Conservation (phyloP, 805 yeast genomes). For the Dipodascus albidus region DNA sequence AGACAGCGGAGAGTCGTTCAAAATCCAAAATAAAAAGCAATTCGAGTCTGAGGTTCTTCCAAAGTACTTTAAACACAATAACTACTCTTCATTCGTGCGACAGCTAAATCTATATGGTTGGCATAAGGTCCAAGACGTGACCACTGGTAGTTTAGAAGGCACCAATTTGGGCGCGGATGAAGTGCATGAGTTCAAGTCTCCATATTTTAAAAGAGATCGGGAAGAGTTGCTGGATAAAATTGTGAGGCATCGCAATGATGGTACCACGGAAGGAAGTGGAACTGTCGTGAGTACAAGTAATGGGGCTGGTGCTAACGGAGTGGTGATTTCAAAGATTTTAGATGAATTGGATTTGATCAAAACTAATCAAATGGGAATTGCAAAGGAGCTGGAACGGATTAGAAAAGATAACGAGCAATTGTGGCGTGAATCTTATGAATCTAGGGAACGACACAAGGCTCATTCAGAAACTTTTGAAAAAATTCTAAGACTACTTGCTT, state of each 20-base stretch:
- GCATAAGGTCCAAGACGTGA: constrained; percentile 95
- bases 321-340: constrained; percentile 38
- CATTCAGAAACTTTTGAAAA: constrained; percentile 85
- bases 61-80: constrained; percentile 86
- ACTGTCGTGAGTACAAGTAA: constrained; percentile 11
- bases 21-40: constrained; percentile 69
- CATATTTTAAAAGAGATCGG: constrained; percentile 61
- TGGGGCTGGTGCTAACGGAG: constrained; percentile 30
- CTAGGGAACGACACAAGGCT: constrained; percentile 73
- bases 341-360: constrained; percentile 67
- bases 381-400: constrained; percentile 75
- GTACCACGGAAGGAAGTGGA: background rate
- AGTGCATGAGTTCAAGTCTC: constrained; percentile 79
- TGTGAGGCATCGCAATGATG: constrained; percentile 45
- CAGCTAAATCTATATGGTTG: constrained; percentile 98
- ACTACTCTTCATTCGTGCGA: constrained; percentile 91
- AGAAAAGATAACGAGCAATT: constrained; percentile 78
- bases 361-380: constrained; percentile 65
- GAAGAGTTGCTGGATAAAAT: constrained; percentile 82
- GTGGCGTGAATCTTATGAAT: constrained; percentile 80
- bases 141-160: constrained; percentile 40
- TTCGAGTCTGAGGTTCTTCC: constrained; percentile 80
- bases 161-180: constrained; percentile 41
- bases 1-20: constrained; percentile 73
- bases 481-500: constrained; percentile 76